Evolutionary conservation across 2,329 filamentous ascomycete species (phyloP).

Genomic region (Cordyceps tenuipes): DNA sequence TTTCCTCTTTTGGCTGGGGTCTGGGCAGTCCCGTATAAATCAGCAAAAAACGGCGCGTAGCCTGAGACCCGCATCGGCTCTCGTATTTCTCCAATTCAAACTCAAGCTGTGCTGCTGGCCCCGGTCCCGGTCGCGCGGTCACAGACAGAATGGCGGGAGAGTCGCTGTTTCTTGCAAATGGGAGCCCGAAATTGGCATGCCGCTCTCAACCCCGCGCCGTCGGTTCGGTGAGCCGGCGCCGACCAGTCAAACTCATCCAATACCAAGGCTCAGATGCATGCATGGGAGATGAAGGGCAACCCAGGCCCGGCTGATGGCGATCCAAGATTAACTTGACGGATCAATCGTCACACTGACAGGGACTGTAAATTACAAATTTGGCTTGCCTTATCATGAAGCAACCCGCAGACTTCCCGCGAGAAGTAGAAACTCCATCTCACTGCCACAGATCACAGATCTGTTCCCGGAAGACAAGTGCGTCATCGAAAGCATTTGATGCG

Average conservation of each 20-base stretch:
- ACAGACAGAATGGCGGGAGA: neutral
- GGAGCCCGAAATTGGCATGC: neutral
- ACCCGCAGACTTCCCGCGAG: too few species aligned
- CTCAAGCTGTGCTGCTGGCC: neutral
- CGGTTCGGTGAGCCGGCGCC: neutral
- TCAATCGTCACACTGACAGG: neutral
- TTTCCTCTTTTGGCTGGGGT: neutral
- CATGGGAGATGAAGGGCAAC: neutral
- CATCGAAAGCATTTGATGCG: too few species aligned
- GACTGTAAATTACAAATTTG: neutral
- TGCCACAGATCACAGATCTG: too few species aligned
- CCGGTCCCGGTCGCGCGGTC: neutral
- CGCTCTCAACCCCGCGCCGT: neutral
- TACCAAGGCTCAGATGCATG: neutral
- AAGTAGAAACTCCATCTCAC: too few species aligned
- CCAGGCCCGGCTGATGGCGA: neutral
- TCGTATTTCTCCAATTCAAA: constrained; percentile 9
- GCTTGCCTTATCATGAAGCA: neutral
- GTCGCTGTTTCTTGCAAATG: neutral
- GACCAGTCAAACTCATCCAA: neutral
- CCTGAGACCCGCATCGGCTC: constrained; percentile 1
- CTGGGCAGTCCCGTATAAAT: constrained; percentile 2
- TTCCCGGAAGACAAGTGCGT: too few species aligned
- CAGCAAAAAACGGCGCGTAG: neutral
- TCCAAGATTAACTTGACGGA: neutral